phyloP scores from a whole-genome alignment of 1,139 yeast species.

The Zygoascus sp. region DNA sequence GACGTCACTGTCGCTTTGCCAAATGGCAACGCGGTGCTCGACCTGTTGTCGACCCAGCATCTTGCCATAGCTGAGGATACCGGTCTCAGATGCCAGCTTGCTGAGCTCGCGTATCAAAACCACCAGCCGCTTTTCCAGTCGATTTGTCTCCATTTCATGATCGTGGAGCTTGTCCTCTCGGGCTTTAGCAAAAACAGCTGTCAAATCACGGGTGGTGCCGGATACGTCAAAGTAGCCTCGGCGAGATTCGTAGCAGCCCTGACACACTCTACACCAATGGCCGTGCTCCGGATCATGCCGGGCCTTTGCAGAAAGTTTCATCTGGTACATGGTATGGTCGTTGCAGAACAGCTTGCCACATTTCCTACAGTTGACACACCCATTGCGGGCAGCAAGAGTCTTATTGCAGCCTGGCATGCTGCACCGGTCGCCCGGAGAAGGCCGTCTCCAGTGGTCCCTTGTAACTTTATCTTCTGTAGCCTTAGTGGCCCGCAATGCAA shows the following conservation, averaged over 20 bases:
- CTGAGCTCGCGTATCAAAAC: constrained; percentile 38
- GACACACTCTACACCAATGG: constrained; percentile 68
- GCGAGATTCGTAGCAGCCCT: constrained; percentile 51
- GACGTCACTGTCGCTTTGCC: constrained; percentile 59
- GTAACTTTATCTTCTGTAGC: constrained; percentile 38
- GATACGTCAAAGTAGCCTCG: constrained; percentile 49
- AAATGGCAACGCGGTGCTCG: constrained; percentile 55
- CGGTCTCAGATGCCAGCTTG: constrained; percentile 21
- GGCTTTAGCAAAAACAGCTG: constrained; percentile 40
- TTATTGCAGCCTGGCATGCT: constrained; percentile 31
- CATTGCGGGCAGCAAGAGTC: constrained; percentile 30
- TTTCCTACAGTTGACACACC: constrained; percentile 36
- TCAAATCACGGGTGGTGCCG: constrained; percentile 44
- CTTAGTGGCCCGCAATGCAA: constrained; percentile 3
- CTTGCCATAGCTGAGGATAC: constrained; percentile 27
- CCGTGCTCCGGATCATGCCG: constrained; percentile 40
- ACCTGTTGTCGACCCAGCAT: constrained; percentile 33
- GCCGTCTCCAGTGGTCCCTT: constrained; percentile 62
- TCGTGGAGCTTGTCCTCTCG: constrained; percentile 45
- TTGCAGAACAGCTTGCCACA: constrained; percentile 75
- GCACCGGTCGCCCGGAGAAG: constrained; percentile 35
- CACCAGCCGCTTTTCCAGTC: constrained; percentile 60
- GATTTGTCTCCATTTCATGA: constrained; percentile 45
- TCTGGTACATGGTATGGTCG: constrained; percentile 53
- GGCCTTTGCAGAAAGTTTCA: constrained; percentile 46